Evolutionary conservation across 1,139 yeast species (phyloP), one percentile per base, ranked within the genome.

Genomic region (Debaryomyces sp.): DNA sequence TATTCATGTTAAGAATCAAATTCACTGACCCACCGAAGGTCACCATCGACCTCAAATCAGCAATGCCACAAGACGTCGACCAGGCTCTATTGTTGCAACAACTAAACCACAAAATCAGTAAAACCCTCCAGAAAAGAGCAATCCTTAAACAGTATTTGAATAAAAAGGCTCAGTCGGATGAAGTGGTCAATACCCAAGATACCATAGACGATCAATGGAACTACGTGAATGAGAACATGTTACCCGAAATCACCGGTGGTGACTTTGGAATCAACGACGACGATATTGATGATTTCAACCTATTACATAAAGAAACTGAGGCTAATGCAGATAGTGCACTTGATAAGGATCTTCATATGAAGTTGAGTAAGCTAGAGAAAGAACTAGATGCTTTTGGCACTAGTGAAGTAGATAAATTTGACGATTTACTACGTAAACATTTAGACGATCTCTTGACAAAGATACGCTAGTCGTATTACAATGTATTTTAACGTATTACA

Each of bases 251-350:
- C 15, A 64, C 71, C 5, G 62, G 62, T 24, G 58, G 52, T 6
- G 85, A 80, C 36, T 78, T 86, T 55, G 96, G 95, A 0, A 57
- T 87, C 5, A 75, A 78, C 47, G 75, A 71, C 13, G 80, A 78
- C 15, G 92, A 87, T 52, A 55, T 85, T 37, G 75, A 78, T 34
- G 91, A 85, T 51, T 68, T 84, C 53, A 83, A 82, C 54, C 45
- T 59, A 13, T 45, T 61, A 45, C 60, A 62, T 43, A 48, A 54
- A 6, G 69, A 66, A 46, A 63, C 58, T 3, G 59, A 59, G 26
- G 41, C 56, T 36, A 65, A 63, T 4, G 64, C 64, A 12, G 73
- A 66, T 15, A 73, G 67, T 47, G 63, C 61, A 5, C 75, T 66
- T 22, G 48, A 45, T 13, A 51, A 50, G 15, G 71, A 66, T 12